A percentile compares a stretch with the other conserved stretches of the same genome.
Evolutionary conservation across 495 filamentous ascomycete genomes (phyloP).

Genomic region (Aspergillus sclerotioniger): DNA sequence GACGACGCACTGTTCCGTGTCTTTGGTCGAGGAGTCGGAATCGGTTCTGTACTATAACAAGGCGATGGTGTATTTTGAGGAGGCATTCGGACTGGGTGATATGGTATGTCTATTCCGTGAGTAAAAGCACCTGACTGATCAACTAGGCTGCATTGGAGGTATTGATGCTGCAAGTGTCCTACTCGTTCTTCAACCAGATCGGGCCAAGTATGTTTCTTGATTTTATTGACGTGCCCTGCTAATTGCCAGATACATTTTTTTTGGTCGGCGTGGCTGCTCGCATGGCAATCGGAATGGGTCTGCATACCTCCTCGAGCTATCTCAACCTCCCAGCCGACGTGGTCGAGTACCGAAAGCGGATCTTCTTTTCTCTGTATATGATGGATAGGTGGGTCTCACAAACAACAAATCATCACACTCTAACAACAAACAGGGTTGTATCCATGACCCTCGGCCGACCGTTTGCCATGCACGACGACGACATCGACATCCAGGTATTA

Average conservation of each 20-base stretch:
- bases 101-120: too few species aligned
- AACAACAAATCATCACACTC: neutral
- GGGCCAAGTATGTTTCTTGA: slow-evolving; percentile 34
- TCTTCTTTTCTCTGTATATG: slow-evolving; percentile 46
- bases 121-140: neutral
- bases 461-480: slow-evolving; percentile 40
- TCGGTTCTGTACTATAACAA: slow-evolving; percentile 35
- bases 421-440: slow-evolving; percentile 27
- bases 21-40: slow-evolving; percentile 38
- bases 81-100: slow-evolving; percentile 35
- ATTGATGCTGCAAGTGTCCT: slow-evolving; percentile 42
- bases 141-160: slow-evolving; percentile 35
- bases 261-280: slow-evolving; percentile 33
- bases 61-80: slow-evolving; percentile 37
- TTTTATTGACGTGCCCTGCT: too few species aligned
- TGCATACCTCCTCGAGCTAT: slow-evolving; percentile 26
- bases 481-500: slow-evolving; percentile 35
- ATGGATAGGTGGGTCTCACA: slow-evolving; percentile 37
- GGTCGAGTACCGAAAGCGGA: slow-evolving; percentile 33
- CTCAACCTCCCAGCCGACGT: slow-evolving; percentile 22
- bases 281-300: slow-evolving; percentile 35
- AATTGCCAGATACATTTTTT: slow-evolving; percentile 31
- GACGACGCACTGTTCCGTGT: slow-evolving; percentile 36
- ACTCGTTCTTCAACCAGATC: slow-evolving; percentile 41
- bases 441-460: slow-evolving; percentile 39